Base-by-base conservation (phyloP, 345 rosid genomes). In the Murraya koenigii region DNA sequence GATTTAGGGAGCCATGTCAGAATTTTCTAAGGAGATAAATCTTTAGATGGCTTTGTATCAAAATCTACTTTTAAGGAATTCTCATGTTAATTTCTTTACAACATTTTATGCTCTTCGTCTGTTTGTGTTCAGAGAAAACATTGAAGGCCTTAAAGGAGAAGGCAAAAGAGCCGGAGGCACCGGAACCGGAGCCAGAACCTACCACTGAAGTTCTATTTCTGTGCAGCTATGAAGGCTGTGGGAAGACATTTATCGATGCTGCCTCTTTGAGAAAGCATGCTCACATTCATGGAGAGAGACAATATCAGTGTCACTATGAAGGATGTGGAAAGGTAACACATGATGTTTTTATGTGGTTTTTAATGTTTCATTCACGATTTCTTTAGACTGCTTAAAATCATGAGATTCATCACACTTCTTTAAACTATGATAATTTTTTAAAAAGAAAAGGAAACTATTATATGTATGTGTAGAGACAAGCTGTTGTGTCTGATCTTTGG, bases 231-330 rank as follows among this genome's bases (percentile, higher is more conserved):
- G 98, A 92, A 32, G 97, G 93, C 35, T 96, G 99, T 80, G 98
- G 98, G 25, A 96, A 94, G 83, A 94, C 97, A 70, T 96, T 94
- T 74, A 85, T 88, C n/a, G 99, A 92, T 72, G 99, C 89, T 49
- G 97, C 98, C 66, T 98, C 97, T 56, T 87, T 94, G 82, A 88
- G 98, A 78, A 94, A 94, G 83, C 98, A 96, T 90, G 92, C 99
- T 68, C 99, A 94, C 76, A 92, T 92, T 71, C 98, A 94, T 82
- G 99, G 99, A 63, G 98, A 94, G 82, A 89, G 94, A 65, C 98
- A 96, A 74, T 92, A 89, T 84, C 84, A 91, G 80, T 96, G 99
- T 72, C 89, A 90, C 76, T 86, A 85, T 60, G 88, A 84, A 47
- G 95, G 94, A 33, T 94, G 98, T 75, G 97, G 94, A 69, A 96